These are phyloP conservation scores for Boletus coccyginus DNA, from an alignment of 768 basidiomycete species.

Conservation along the genomic window DNA sequence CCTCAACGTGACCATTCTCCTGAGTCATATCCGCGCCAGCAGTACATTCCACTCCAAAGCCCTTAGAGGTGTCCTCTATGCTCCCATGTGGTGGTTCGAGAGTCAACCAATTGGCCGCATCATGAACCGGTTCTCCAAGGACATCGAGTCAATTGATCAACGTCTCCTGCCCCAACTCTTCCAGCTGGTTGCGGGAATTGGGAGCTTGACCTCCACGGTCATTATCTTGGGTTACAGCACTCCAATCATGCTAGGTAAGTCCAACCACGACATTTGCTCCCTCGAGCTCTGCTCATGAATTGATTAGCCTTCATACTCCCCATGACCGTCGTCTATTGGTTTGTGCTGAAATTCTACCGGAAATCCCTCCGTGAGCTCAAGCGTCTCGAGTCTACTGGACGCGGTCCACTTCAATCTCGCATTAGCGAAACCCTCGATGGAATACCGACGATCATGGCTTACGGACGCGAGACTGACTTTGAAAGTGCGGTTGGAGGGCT, in stretches of 20 bases:
- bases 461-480: constrained; percentile 33
- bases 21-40: constrained; percentile 28
- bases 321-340: constrained; percentile 35
- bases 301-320: constrained; percentile 22
- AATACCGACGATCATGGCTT: constrained; percentile 46
- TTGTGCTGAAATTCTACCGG: constrained; percentile 47
- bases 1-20: constrained; percentile 23
- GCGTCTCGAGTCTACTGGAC: constrained; percentile 41
- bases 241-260: constrained; percentile 36
- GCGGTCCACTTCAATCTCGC: constrained; percentile 48
- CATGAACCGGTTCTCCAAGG: constrained; percentile 47
- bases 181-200: constrained; percentile 24
- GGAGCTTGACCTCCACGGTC: constrained; percentile 22
- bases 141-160: constrained; percentile 40
- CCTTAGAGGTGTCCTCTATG: constrained; percentile 22
- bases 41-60: constrained; percentile 25
- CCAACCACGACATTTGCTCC: constrained; percentile 19
- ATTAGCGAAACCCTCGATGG: constrained; percentile 52
- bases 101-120: constrained; percentile 42
- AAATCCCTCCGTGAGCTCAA: constrained; percentile 49
- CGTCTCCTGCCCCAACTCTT: constrained; percentile 32
- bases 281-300: constrained; percentile 17
- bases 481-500: constrained; percentile 20
- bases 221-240: constrained; percentile 24
- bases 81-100: constrained; percentile 32